These are phyloP conservation scores for Fusarium sp. DNA, from an alignment of 2,329 filamentous ascomycete genomes.

Conservation along the genomic window DNA sequence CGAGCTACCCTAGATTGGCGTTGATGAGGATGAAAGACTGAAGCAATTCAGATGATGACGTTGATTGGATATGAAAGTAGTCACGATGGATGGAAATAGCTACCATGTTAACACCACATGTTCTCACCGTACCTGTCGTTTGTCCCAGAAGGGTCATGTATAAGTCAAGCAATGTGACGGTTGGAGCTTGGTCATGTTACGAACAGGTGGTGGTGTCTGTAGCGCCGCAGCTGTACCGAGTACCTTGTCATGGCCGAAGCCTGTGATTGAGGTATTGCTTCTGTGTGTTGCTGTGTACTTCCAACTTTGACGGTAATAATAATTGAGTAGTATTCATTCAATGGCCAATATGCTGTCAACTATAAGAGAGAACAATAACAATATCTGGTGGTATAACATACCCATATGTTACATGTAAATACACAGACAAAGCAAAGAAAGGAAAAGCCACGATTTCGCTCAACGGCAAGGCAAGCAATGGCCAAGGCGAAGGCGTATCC, in stretches of 20 bases:
- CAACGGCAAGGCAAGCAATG: slow-evolving; percentile 1
- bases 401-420: no score
- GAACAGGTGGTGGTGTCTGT: slow-evolving; percentile 27
- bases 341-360: no score
- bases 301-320: no score
- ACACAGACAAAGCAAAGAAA: background rate
- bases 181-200: slow-evolving; percentile 16
- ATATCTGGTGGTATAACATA: no score
- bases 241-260: slow-evolving; percentile 4
- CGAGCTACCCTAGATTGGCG: slow-evolving; percentile 11
- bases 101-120: background rate
- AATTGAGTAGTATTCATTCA: no score
- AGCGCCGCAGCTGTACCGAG: slow-evolving; percentile 37
- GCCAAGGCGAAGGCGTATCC: slow-evolving; percentile 33
- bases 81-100: background rate
- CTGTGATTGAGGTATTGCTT: slow-evolving; percentile 7
- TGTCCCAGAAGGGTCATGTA: background rate
- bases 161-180: slow-evolving; percentile 7
- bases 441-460: slow-evolving; percentile 39
- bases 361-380: no score
- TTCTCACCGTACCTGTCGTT: background rate
- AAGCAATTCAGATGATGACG: background rate
- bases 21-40: background rate
- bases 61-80: background rate
- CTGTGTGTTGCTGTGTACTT: no score